Base-by-base conservation (phyloP, 106 monocot genomes). In the Phalaenopsis equestris region DNA sequence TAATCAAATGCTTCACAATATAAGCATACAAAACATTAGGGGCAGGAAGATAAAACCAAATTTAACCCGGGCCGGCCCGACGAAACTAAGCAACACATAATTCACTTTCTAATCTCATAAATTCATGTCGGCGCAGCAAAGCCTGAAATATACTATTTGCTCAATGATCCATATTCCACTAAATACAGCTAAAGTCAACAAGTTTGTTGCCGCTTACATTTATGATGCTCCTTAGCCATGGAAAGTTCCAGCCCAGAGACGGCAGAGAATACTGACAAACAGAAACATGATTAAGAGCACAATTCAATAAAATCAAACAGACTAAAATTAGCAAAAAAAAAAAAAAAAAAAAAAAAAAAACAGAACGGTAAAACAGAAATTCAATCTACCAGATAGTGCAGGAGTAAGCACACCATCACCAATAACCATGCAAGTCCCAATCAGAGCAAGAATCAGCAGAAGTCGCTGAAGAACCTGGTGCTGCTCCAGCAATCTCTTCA, bases 401-500 rank as follows among this genome's bases (percentile, higher is more conserved):
- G 96, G 96, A 5, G 96, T 97, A 41, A 97, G 90, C 9, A 97
- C 82, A 3, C 96, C 96, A 81, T 97, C 96, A n/a, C 92, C 94
- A 73, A 97, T 92, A 23, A 94, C 92, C 96, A 97, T 97, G 79
- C 87, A 94, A 30, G 96, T 85, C 14, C 96, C 94, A 18, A 92
- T 39, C 58, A 97, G 74, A 4, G 94, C 92, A 19, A 97, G 86
- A 56, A 97, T 68, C 77, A 97, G 78, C 79, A 97, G 67, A 56
- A 92, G 46, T 9, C 67, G 67, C 81, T 92, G 94, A 79, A 92
- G 64, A 23, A 91, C 85, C 36, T 87, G 88, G 45, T 91, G 88
- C 73, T 82, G 79, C 89, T 96, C 96, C 55, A 94, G 81, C 9
- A 91, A 4, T 70, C 78, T 87, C 80, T 83, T 88, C 41, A 93